Base-by-base conservation (phyloP, 2,329 filamentous ascomycete genomes). In the Ceratocystis smalleyi region DNA sequence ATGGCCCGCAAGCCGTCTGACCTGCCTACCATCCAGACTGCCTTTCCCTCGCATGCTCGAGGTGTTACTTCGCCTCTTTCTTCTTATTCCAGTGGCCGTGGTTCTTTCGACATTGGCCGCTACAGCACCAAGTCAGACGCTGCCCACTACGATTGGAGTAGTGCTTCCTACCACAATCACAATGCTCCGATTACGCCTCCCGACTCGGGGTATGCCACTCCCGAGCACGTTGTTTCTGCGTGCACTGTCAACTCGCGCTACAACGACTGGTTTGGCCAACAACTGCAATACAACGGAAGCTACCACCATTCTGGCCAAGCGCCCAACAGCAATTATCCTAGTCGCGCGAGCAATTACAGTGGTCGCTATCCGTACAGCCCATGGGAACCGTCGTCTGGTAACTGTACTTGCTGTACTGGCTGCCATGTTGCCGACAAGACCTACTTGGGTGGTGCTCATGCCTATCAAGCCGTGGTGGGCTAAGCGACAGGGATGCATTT, bases 121-220 rank as follows among this genome's bases (percentile, higher is more conserved):
- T 75, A 75, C 67, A 72, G 75, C 69, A 73, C 73, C 68, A 66
- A 66, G 40, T 22, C 62, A 3, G 67, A 67, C 12, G 45, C 65
- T 57, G 47, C 57, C 30, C 19, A 43, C 17, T 62, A 64, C 40
- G 68, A 67, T 35, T 69, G 69, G 69, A 51, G 55, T 12, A 47
- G 40, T 17, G 45, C 59, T 15, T 55, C 59, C 66, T 67, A 64
- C 64, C 65, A 67, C 61, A 64, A 49, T 4, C 64, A 43, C 49
- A 54, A 72, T 12, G 77, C 77, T 59, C 80, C 80, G 5, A 72
- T 83, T 65, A 83, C 82, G 0, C 82, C 82, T 1, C 82, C 82
- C 0, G 82, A 84, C 67, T 84, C 82, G 22, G 82, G 82, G 5
- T 84, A 84, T 65, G 81, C 81, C 54, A 84, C 81, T 0, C 82